Evolutionary conservation across 176 grass and related monocot species (phyloP).

Genomic region (Pontederia crassipes): DNA sequence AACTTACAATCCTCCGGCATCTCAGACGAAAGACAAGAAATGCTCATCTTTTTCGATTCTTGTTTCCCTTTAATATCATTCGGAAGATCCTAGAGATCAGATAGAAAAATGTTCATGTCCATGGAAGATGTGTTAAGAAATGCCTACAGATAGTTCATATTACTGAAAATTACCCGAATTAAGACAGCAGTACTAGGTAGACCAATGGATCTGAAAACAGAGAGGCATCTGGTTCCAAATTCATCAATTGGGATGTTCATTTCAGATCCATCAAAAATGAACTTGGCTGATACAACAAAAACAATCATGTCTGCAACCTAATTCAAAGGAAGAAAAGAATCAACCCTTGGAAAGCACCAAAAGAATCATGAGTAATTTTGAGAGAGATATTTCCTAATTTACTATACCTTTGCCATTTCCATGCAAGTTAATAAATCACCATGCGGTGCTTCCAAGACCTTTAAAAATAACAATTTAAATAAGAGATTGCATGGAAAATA

Average conservation of each 20-base stretch:
- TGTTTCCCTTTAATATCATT: constrained; percentile 73
- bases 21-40: constrained; percentile 70
- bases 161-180: constrained; percentile 49
- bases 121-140: neutral
- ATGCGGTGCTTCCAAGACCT: constrained; percentile 95
- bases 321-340: constrained; percentile 20
- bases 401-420: constrained; percentile 78
- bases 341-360: constrained; percentile 6
- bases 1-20: constrained; percentile 92
- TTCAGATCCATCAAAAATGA: constrained; percentile 38
- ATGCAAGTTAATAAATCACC: constrained; percentile 83
- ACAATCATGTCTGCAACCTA: constrained; percentile 88
- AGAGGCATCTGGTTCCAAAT: constrained; percentile 77
- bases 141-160: neutral
- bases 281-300: constrained; percentile 77
- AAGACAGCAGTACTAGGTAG: constrained; percentile 89
- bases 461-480: constrained; percentile 17
- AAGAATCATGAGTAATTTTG: neutral
- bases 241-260: constrained; percentile 46
- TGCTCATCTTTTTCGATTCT: constrained; percentile 67
- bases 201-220: constrained; percentile 66
- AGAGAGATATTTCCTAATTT: neutral
- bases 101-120: constrained; percentile 2
- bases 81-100: constrained; percentile 71
- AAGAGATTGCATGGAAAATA: neutral